A percentile compares a stretch with the other conserved stretches of the same genome.
Evolutionary conservation across 2,329 filamentous ascomycete genomes (phyloP).

Genomic region (Davidsoniella neocaledoniae): DNA sequence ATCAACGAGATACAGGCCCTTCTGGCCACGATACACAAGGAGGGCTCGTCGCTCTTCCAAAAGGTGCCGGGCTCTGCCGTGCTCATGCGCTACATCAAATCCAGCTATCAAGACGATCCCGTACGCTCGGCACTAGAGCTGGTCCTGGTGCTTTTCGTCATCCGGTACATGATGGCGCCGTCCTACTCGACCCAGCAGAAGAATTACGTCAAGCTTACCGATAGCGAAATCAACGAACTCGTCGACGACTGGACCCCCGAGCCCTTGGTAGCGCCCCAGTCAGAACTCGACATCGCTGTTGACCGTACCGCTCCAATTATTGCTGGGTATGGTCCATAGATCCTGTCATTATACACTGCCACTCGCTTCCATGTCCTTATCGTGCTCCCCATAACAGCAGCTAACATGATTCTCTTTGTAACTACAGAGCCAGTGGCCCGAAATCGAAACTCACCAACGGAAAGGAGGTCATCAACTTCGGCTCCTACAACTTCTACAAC

Average conservation of each 20-base stretch:
- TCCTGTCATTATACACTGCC: not conserved
- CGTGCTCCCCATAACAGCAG: not conserved
- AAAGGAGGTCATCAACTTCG: slow-evolving; percentile 81
- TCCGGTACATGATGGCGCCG: slow-evolving; percentile 79
- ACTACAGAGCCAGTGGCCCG: slow-evolving; percentile 61
- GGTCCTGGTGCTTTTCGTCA: slow-evolving; percentile 85
- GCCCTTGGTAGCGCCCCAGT: slow-evolving; percentile 63
- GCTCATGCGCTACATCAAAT: slow-evolving; percentile 85
- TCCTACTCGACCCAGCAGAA: slow-evolving; percentile 85
- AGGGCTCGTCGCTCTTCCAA: slow-evolving; percentile 54
- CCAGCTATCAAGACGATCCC: slow-evolving; percentile 94
- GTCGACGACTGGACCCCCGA: slow-evolving; percentile 95
- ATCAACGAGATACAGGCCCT: slow-evolving; percentile 42
- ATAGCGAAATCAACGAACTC: slow-evolving; percentile 94
- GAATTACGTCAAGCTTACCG: slow-evolving; percentile 74
- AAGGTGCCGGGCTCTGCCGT: slow-evolving; percentile 89
- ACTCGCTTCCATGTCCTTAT: not conserved
- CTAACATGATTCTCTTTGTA: not conserved
- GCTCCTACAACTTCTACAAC: slow-evolving; percentile 95
- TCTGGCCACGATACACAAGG: slow-evolving; percentile 33
- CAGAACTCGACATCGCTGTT: slow-evolving; percentile 60
- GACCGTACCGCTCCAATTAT: slow-evolving; percentile 75
- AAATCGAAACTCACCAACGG: slow-evolving; percentile 80
- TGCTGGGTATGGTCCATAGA: slow-evolving; percentile 44
- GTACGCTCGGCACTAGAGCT: slow-evolving; percentile 86